Conservation (phyloP, 306 rosid species). For the Oemleria cerasiformis region DNA sequence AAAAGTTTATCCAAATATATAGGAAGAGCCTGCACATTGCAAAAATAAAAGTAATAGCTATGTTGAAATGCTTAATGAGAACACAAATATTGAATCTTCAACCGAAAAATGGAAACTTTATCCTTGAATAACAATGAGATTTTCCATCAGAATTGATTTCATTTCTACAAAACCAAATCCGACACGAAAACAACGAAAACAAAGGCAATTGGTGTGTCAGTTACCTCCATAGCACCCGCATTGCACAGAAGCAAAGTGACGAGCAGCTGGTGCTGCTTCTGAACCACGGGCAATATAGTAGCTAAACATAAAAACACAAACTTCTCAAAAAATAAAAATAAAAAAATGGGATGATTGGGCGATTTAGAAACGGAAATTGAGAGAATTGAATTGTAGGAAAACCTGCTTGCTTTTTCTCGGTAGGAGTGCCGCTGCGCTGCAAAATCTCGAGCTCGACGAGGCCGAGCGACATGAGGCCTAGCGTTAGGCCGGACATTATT, state of each 20-base stretch:
- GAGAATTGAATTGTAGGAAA: neutral
- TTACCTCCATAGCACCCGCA: slow-evolving; percentile 91
- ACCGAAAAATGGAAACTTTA: neutral
- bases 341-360: neutral
- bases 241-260: slow-evolving; percentile 93
- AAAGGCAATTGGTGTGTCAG: slow-evolving; percentile 8
- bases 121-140: neutral
- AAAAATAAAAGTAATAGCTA: slow-evolving; percentile 32
- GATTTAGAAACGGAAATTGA: neutral
- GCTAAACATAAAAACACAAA: slow-evolving; percentile 37
- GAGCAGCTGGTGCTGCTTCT: slow-evolving; percentile 93
- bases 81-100: neutral
- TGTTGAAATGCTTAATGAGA: no score
- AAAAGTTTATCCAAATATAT: slow-evolving; percentile 80
- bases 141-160: neutral
- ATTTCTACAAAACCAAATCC: neutral
- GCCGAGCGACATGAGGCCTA: slow-evolving; percentile 95
- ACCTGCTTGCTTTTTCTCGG: slow-evolving; percentile 94
- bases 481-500: slow-evolving; percentile 93
- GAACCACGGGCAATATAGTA: slow-evolving; percentile 82
- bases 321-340: no score
- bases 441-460: slow-evolving; percentile 97
- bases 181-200: neutral
- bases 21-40: slow-evolving; percentile 82
- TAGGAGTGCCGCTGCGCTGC: slow-evolving; percentile 73